Evolutionary conservation across 176 grass and related monocot species (phyloP), one percentile per base, ranked within the genome.

Genomic region (Neostapfia colusana): DNA sequence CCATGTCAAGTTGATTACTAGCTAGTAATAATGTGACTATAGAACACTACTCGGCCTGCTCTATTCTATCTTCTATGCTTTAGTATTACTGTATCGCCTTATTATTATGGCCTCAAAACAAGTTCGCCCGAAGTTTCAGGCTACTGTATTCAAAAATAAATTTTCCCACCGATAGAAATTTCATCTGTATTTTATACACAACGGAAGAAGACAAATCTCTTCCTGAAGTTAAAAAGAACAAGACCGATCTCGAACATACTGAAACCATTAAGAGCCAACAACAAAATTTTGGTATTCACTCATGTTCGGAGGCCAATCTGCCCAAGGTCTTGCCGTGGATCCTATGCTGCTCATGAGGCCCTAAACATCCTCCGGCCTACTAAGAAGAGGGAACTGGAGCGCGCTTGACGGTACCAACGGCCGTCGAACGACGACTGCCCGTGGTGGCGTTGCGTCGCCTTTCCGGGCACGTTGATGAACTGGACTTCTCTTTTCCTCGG

Each of bases 401-500:
- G 13, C 16, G 46, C 46, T 49, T 18, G 26, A 26, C 57, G 17
- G 21, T 24, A 0, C 38, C 4, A 8, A 4, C 4, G 1, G n/a
- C 63, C 10, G 48, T 14, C 48, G 23, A 25, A 65, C 44, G 14
- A 38, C 1, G 1, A 0, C 0, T 2, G 11, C 6, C 6, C 38
- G 38, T 8, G 13, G 46, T 6, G 13, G 7, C 26, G 13, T 20
- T 6, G 49, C 77, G 16, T 35, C 53, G 2, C 8, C 11, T 73
- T 34, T 18, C 36, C 12, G 17, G 23, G 60, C 37, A 0, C 35
- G 28, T 6, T 11, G 13, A 57, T 51, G 16, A 44, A 7, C 60
- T 74, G 23, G 40, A 67, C 57, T 57, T 39, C 49, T 56, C 70
- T 57, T 20, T 37, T 37, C 64, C 70, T 21, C 55, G 48, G 7